phyloP scores from a whole-genome alignment of 805 yeast genomes.

The Blastobotrys robertii region DNA sequence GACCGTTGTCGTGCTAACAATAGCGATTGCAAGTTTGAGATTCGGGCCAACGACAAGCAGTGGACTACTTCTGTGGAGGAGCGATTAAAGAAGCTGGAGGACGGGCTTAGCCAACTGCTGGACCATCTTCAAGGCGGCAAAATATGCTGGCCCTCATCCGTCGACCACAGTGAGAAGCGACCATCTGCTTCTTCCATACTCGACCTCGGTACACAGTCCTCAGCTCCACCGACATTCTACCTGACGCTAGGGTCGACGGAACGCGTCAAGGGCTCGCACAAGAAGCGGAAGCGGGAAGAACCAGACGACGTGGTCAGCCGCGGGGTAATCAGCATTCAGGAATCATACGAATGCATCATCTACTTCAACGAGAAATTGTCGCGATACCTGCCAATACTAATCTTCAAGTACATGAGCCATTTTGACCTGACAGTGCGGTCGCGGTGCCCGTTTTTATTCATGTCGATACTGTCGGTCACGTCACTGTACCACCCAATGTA shows the following conservation, averaged over 20 bases:
- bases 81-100: conserved; percentile 9
- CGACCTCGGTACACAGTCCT: not conserved
- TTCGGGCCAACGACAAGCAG: conserved; percentile 6
- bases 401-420: conserved; percentile 13
- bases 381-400: conserved; percentile 15
- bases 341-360: conserved; percentile 10
- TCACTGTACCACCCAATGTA: conserved; percentile 12
- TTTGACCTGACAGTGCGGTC: conserved; percentile 7
- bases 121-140: conserved; percentile 5
- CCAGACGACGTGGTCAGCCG: not conserved
- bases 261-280: not conserved
- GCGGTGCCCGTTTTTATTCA: conserved; percentile 11
- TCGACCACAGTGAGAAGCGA: not conserved
- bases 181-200: too few species aligned
- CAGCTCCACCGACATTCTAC: not conserved
- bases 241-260: not conserved
- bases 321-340: not conserved
- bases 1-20: conserved; percentile 13
- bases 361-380: conserved; percentile 12
- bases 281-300: not conserved
- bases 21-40: conserved; percentile 12
- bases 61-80: conserved; percentile 8
- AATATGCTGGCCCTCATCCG: conserved; percentile 1
- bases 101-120: conserved; percentile 6
- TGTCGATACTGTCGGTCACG: conserved; percentile 14